phyloP scores from a whole-genome alignment of 192 early-diverging fungal species.

The Coemansia asiatica region DNA sequence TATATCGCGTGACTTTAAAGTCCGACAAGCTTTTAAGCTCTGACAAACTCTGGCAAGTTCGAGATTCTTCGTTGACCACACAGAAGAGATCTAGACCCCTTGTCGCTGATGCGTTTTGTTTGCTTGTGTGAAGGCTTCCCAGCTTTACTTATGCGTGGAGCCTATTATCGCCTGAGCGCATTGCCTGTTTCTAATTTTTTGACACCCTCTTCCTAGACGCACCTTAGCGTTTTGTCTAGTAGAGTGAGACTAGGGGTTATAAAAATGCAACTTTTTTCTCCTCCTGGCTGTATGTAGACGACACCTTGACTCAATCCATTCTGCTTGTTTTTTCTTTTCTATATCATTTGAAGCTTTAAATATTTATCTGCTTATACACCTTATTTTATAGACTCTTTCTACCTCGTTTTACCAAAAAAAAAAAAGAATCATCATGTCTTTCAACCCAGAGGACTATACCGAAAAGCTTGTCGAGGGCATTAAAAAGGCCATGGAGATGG shows the following conservation, averaged over 20 bases:
- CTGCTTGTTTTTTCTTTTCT: background rate
- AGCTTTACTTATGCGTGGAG: no score
- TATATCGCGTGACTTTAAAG: background rate
- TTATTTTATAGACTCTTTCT: no score
- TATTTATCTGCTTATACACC: no score
- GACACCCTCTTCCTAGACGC: no score
- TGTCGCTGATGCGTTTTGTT: background rate
- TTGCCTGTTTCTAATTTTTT: no score
- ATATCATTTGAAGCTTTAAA: background rate
- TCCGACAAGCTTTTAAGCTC: background rate
- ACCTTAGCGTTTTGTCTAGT: no score
- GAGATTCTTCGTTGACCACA: background rate
- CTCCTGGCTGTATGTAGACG: no score
- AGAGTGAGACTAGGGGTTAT: no score
- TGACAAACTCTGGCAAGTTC: background rate
- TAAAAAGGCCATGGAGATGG: conserved; percentile 61
- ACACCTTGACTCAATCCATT: background rate
- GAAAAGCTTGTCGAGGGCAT: conserved; percentile 81
- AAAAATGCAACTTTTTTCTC: no score
- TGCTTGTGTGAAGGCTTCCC: background rate
- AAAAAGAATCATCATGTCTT: conserved; percentile 30
- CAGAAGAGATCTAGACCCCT: no score
- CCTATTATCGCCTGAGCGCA: no score
- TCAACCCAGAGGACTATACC: conserved; percentile 74
- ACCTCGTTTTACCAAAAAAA: background rate